A percentile compares a stretch with the other conserved stretches of the same genome.
These are phyloP conservation scores for Lactifluus piperatus DNA, from an alignment of 768 basidiomycete genomes.

Conservation along the genomic window DNA sequence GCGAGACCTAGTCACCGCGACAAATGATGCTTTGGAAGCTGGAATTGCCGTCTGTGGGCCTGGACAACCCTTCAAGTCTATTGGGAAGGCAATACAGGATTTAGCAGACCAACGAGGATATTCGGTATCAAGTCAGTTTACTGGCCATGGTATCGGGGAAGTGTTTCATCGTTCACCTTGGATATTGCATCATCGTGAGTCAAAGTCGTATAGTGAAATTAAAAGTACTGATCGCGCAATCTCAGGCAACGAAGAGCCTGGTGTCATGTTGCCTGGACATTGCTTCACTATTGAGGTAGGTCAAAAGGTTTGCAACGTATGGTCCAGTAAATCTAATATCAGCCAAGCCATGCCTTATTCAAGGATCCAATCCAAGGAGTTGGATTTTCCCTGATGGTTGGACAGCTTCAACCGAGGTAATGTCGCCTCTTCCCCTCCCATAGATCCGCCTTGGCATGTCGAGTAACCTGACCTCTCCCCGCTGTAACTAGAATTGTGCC, in stretches of 20 bases:
- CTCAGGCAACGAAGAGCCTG: slow-evolving; percentile 75
- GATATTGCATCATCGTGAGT: slow-evolving; percentile 70
- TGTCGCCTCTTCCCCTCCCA: slow-evolving; percentile 17
- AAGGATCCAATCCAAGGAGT: slow-evolving; percentile 56
- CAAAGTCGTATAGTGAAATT: neutral
- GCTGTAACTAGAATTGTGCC: slow-evolving; percentile 53
- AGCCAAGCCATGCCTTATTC: slow-evolving; percentile 62
- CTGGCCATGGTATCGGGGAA: slow-evolving; percentile 82
- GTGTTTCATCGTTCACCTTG: slow-evolving; percentile 77
- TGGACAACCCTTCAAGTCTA: slow-evolving; percentile 54
- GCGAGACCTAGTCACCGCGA: slow-evolving; percentile 50
- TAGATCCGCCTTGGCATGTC: neutral
- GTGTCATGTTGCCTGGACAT: slow-evolving; percentile 73
- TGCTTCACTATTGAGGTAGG: slow-evolving; percentile 89
- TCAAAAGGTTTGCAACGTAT: neutral
- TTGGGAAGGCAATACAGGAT: slow-evolving; percentile 62
- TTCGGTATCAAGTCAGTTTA: slow-evolving; percentile 62
- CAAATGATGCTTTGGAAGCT: slow-evolving; percentile 53
- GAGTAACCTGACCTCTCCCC: neutral
- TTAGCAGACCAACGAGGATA: slow-evolving; percentile 38
- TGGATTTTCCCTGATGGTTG: slow-evolving; percentile 89
- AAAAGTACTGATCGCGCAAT: neutral
- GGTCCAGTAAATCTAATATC: neutral
- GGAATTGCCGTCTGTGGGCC: slow-evolving; percentile 74
- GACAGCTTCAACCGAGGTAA: slow-evolving; percentile 83